A percentile compares a stretch with the other conserved stretches of the same genome.
Conservation (phyloP, 2,329 filamentous ascomycete species). For the Tricladium varicosporioides region DNA sequence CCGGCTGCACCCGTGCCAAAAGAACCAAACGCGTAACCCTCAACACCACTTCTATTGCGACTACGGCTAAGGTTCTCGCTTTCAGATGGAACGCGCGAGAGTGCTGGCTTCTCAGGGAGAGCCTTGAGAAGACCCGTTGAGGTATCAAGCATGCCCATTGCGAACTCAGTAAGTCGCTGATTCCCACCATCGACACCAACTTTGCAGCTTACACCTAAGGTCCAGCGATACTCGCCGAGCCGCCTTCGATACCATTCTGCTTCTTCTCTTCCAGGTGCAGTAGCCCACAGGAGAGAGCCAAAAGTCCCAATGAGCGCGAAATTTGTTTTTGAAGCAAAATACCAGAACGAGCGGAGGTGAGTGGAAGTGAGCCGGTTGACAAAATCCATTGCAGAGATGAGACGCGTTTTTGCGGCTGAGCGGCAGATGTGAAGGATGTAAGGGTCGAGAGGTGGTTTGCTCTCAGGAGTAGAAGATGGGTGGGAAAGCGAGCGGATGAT, state of each 20-base stretch:
- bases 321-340: slow-evolving; percentile 11
- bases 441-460: slow-evolving; percentile 55
- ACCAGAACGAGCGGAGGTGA: slow-evolving; percentile 74
- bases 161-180: slow-evolving; percentile 61
- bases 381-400: slow-evolving; percentile 97
- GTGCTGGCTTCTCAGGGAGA: slow-evolving; percentile 67
- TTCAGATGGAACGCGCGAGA: slow-evolving; percentile 49
- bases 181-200: slow-evolving; percentile 44
- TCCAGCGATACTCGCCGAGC: slow-evolving; percentile 91
- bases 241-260: slow-evolving; percentile 88
- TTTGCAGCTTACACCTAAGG: slow-evolving; percentile 79
- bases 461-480: slow-evolving; percentile 39
- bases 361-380: slow-evolving; percentile 86
- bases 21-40: slow-evolving; percentile 24
- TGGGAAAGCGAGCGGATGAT: slow-evolving; percentile 77
- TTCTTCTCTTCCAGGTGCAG: slow-evolving; percentile 82
- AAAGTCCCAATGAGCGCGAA: slow-evolving; percentile 10
- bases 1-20: slow-evolving; percentile 15
- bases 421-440: slow-evolving; percentile 92
- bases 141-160: slow-evolving; percentile 76
- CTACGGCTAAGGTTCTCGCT: slow-evolving; percentile 22
- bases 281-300: slow-evolving; percentile 84
- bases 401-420: slow-evolving; percentile 85
- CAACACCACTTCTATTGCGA: slow-evolving; percentile 21
- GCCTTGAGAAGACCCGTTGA: slow-evolving; percentile 67